Percentiles rank a stretch among this genome's conserved stretches.
These are phyloP conservation scores for Bryopsis sp. DNA, from an alignment of 139 green algal species.

Conservation along the genomic window DNA sequence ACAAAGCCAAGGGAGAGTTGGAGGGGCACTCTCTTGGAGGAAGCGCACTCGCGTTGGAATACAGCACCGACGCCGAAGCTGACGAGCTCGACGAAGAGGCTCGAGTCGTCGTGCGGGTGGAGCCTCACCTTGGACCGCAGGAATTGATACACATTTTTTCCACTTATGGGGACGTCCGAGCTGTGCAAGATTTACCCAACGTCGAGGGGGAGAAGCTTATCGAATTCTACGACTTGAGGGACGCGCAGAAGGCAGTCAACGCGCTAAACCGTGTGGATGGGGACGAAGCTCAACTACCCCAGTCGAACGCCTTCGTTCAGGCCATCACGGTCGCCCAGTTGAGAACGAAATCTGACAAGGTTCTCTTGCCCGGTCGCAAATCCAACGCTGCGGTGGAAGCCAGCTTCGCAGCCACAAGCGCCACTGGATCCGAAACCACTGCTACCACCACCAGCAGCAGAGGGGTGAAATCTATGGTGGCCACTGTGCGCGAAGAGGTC, in stretches of 20 bases:
- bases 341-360: too few relatives aligned
- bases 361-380: background rate
- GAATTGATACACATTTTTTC: slow-evolving; percentile 17
- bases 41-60: slow-evolving; percentile 52
- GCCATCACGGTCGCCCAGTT: background rate
- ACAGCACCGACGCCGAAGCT: slow-evolving; percentile 26
- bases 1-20: slow-evolving; percentile 51
- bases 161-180: slow-evolving; percentile 8
- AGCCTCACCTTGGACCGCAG: background rate
- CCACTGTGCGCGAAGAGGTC: too few relatives aligned
- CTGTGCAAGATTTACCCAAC: slow-evolving; percentile 33
- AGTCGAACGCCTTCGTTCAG: background rate
- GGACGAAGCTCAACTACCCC: background rate
- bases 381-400: background rate
- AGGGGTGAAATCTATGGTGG: too few relatives aligned
- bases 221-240: slow-evolving; percentile 78
- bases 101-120: background rate
- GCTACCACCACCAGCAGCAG: too few relatives aligned
- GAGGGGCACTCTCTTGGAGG: slow-evolving; percentile 33
- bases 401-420: too few relatives aligned
- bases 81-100: background rate
- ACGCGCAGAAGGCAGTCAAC: slow-evolving; percentile 39
- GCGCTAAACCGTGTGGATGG: slow-evolving; percentile 46
- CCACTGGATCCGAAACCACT: too few relatives aligned
- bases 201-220: slow-evolving; percentile 68